Evolutionary conservation across 345 rosid species (phyloP).

Genomic region (Salix koriyanagi): DNA sequence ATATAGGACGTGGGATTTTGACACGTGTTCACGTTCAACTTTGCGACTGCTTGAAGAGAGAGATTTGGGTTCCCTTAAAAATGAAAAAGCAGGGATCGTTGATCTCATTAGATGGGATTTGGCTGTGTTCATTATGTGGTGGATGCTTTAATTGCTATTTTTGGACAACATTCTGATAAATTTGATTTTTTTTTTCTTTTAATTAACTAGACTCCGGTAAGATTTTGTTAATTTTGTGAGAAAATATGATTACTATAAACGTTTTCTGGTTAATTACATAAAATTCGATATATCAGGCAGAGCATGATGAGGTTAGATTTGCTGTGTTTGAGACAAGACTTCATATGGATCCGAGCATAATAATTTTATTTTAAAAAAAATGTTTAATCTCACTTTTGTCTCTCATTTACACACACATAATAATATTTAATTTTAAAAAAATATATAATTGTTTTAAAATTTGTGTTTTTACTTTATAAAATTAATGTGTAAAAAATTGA

Average conservation of each 20-base stretch:
- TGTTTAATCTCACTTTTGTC: too few relatives aligned
- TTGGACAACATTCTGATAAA: neutral
- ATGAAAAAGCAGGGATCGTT: constrained; percentile 9
- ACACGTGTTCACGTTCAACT: constrained; percentile 23
- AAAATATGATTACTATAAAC: neutral
- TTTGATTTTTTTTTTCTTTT: neutral
- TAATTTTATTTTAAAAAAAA: too few relatives aligned
- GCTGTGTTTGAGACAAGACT: neutral
- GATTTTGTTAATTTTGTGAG: neutral
- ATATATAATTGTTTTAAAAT: too few relatives aligned
- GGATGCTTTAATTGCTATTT: neutral
- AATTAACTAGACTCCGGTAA: too few relatives aligned
- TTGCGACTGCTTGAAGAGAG: neutral
- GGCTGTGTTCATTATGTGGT: constrained; percentile 15
- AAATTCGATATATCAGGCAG: neutral
- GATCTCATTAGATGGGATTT: constrained; percentile 13
- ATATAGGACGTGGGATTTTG: neutral
- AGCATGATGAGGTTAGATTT: neutral
- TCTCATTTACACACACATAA: too few relatives aligned
- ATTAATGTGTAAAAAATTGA: too few relatives aligned
- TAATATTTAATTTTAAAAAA: too few relatives aligned
- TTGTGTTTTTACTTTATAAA: too few relatives aligned
- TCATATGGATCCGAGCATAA: too few relatives aligned
- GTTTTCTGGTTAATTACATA: neutral
- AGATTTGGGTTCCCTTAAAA: constrained; percentile 6